These are phyloP conservation scores for Exidia glandulosa DNA, from an alignment of 768 basidiomycete genomes.

Conservation along the genomic window DNA sequence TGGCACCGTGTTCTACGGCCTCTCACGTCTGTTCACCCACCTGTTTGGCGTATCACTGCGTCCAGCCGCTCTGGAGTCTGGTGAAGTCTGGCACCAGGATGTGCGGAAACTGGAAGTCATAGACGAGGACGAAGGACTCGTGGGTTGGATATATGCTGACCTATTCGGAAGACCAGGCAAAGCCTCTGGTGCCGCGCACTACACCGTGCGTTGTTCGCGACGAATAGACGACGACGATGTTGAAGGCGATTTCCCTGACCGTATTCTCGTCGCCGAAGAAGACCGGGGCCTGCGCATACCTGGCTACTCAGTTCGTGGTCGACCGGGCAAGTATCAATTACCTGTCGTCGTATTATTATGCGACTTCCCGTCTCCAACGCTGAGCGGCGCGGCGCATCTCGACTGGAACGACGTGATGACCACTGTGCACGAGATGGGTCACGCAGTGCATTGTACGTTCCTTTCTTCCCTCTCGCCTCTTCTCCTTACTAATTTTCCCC, in stretches of 20 bases:
- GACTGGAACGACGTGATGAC: constrained; percentile 93
- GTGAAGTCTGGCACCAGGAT: constrained; percentile 83
- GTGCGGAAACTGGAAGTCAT: constrained; percentile 90
- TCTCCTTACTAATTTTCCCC: constrained; percentile 4
- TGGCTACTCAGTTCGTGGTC: constrained; percentile 45
- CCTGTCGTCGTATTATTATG: constrained; percentile 87
- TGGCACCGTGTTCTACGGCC: constrained; percentile 83
- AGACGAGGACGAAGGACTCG: constrained; percentile 73
- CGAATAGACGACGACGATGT: constrained; percentile 87
- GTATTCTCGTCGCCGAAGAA: constrained; percentile 18
- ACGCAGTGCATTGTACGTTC: constrained; percentile 89
- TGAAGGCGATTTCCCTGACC: constrained; percentile 39
- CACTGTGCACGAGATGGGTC: constrained; percentile 97
- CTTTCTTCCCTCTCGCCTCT: not conserved
- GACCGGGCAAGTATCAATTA: constrained; percentile 68
- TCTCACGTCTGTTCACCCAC: constrained; percentile 79
- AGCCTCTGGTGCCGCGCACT: constrained; percentile 87
- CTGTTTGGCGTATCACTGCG: constrained; percentile 81
- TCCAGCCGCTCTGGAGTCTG: constrained; percentile 51
- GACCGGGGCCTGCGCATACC: constrained; percentile 37
- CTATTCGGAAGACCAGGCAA: constrained; percentile 79
- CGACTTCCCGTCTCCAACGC: constrained; percentile 62
- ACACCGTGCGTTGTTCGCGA: constrained; percentile 91
- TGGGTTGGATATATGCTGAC: constrained; percentile 95
- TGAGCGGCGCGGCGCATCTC: constrained; percentile 56